These are phyloP conservation scores for Agrostemma githago DNA, from an alignment of 148 eudicot genomes.

Conservation along the genomic window DNA sequence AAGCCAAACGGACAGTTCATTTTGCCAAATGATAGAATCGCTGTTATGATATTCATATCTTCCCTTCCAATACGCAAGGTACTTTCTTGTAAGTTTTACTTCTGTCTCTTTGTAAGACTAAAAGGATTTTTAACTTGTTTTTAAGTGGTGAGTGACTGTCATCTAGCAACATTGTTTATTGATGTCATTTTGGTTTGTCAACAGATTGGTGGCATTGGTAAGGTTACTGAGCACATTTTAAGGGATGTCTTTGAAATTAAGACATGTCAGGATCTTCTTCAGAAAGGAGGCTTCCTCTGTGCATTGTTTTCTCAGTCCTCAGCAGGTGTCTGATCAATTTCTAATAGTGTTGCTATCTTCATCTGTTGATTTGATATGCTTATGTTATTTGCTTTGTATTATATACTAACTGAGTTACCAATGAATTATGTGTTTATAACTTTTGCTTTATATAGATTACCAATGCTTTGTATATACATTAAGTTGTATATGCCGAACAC, in stretches of 20 bases:
- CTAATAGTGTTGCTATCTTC: neutral
- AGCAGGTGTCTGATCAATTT: constrained; percentile 42
- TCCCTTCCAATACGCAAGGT: constrained; percentile 97
- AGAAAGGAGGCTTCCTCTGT: constrained; percentile 70
- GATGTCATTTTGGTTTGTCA: constrained; percentile 14
- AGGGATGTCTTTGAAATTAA: constrained; percentile 70
- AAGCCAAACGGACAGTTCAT: constrained; percentile 97
- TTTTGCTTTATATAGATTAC: too few relatives aligned
- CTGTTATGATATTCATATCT: constrained; percentile 89
- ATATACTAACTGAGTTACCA: neutral
- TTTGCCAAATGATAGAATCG: constrained; percentile 74
- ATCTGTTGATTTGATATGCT: neutral
- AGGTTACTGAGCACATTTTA: constrained; percentile 80
- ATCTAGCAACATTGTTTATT: neutral
- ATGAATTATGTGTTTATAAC: too few relatives aligned
- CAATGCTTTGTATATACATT: too few relatives aligned
- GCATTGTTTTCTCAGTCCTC: constrained; percentile 84
- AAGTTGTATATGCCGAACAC: neutral
- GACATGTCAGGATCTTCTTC: constrained; percentile 82
- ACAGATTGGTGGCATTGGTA: constrained; percentile 98
- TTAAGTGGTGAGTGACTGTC: neutral
- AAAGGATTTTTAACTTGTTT: neutral
- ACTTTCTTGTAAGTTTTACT: constrained; percentile 15
- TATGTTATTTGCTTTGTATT: neutral
- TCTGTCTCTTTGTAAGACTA: constrained; percentile 5